phyloP scores from a whole-genome alignment of 208 protist species.

The Giardia duodenalis region DNA sequence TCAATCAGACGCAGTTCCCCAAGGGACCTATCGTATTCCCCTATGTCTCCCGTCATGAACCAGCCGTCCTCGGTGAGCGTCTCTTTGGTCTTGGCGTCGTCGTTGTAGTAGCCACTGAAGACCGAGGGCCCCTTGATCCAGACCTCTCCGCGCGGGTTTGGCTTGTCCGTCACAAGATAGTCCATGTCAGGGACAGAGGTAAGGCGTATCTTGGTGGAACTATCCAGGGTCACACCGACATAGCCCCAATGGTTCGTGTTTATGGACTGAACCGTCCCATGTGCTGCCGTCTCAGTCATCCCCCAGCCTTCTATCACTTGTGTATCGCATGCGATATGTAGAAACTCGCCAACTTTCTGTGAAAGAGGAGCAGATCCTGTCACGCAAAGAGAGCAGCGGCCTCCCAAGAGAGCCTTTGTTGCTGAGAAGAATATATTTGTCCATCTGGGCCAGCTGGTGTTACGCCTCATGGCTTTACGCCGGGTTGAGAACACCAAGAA shows the following conservation, averaged over 20 bases:
- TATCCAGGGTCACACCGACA: background rate
- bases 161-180: background rate
- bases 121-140: slow-evolving; percentile 37
- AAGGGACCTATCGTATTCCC: background rate
- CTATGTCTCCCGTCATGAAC: slow-evolving; percentile 21
- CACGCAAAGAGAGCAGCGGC: background rate
- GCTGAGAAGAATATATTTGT: slow-evolving; percentile 11
- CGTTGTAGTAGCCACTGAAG: slow-evolving; percentile 43
- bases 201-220: background rate
- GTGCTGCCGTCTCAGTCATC: slow-evolving; percentile 27
- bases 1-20: slow-evolving; percentile 28
- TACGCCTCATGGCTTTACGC: too few species aligned
- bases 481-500: background rate
- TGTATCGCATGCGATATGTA: background rate
- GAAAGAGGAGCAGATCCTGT: slow-evolving; percentile 35
- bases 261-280: background rate
- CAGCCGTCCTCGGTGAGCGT: background rate
- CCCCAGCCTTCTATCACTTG: slow-evolving; percentile 35
- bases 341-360: background rate
- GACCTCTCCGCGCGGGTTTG: slow-evolving; percentile 37
- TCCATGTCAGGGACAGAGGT: background rate
- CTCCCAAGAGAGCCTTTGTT: background rate
- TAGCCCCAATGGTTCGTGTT: background rate
- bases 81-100: slow-evolving; percentile 23
- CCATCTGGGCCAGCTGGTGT: background rate